Evolutionary conservation across 257 asterid genomes (phyloP).

Genomic region (Salvia splendens): DNA sequence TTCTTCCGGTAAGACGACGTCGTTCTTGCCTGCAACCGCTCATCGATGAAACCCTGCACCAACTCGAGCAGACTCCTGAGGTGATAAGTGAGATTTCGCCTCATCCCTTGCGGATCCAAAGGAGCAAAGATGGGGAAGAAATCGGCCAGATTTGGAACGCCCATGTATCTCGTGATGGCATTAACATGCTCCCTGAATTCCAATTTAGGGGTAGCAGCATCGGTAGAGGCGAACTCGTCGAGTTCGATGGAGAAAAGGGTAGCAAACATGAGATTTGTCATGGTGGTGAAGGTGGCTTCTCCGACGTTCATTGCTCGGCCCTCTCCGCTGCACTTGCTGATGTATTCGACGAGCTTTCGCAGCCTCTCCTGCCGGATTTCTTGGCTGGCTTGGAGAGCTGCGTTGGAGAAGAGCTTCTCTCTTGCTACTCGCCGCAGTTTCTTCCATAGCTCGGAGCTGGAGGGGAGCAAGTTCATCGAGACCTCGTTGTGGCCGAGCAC

Average conservation of each 20-base stretch:
- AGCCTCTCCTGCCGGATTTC: background rate
- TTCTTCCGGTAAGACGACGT: background rate
- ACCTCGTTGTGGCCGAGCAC: background rate
- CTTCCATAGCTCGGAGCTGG: background rate
- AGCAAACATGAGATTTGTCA: background rate
- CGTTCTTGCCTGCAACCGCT: background rate
- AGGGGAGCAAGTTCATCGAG: background rate
- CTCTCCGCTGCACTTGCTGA: background rate
- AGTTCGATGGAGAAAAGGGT: background rate
- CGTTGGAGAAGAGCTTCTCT: background rate
- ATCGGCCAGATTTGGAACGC: background rate
- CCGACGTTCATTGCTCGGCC: slow-evolving; percentile 1
- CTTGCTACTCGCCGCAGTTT: background rate
- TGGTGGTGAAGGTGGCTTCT: slow-evolving; percentile 22
- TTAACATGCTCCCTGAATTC: background rate
- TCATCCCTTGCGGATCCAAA: background rate
- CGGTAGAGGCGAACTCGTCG: background rate
- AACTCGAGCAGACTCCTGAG: background rate
- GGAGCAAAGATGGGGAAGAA: slow-evolving; percentile 1
- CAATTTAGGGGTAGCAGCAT: background rate
- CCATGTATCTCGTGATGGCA: background rate
- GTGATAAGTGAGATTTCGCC: background rate
- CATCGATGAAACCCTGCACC: background rate
- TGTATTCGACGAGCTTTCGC: background rate
- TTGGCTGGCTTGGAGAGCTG: background rate